A percentile compares a stretch with the other conserved stretches of the same genome.
These are phyloP conservation scores for Leptomonas pyrrhocoris DNA, from an alignment of 208 protist genomes.

Conservation along the genomic window DNA sequence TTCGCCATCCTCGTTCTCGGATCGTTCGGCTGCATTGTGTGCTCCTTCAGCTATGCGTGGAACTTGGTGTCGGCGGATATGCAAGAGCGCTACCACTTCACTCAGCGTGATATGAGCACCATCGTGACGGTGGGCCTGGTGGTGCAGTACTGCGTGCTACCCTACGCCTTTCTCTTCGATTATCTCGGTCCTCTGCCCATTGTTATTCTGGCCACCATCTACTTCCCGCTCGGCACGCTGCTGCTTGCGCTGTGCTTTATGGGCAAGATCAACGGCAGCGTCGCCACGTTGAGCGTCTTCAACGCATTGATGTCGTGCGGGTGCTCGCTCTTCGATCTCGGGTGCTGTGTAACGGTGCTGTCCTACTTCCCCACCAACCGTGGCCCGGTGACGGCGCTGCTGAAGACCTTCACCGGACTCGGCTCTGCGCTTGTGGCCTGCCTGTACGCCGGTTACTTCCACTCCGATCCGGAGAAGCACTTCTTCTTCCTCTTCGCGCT, in stretches of 20 bases:
- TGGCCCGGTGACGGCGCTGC: constrained; percentile 49
- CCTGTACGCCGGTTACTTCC: constrained; percentile 49
- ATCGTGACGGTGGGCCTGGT: constrained; percentile 55
- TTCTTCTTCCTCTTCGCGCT: constrained; percentile 53
- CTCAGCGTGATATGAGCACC: constrained; percentile 53
- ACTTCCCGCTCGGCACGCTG: constrained; percentile 39
- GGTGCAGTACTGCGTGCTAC: constrained; percentile 39
- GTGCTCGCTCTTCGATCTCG: constrained; percentile 41
- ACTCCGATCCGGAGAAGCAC: constrained; percentile 52
- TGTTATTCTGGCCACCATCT: constrained; percentile 31
- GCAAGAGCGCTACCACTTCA: constrained; percentile 50
- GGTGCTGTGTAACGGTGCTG: constrained; percentile 42
- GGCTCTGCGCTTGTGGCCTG: constrained; percentile 51
- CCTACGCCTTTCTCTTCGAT: constrained; percentile 52
- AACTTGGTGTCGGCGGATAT: constrained; percentile 51
- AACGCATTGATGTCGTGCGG: constrained; percentile 42
- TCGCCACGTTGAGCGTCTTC: constrained; percentile 38
- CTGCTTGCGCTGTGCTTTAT: constrained; percentile 47
- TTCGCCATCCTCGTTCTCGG: constrained; percentile 46
- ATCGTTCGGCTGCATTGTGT: constrained; percentile 44
- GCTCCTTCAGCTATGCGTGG: constrained; percentile 54
- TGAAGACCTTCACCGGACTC: constrained; percentile 61
- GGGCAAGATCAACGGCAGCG: constrained; percentile 35
- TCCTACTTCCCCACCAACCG: constrained; percentile 50
- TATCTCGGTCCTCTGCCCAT: constrained; percentile 47